Percentiles rank a stretch among this genome's conserved stretches.
Evolutionary conservation across 441 rosid genomes (phyloP).

Genomic region (Breynia disticha): DNA sequence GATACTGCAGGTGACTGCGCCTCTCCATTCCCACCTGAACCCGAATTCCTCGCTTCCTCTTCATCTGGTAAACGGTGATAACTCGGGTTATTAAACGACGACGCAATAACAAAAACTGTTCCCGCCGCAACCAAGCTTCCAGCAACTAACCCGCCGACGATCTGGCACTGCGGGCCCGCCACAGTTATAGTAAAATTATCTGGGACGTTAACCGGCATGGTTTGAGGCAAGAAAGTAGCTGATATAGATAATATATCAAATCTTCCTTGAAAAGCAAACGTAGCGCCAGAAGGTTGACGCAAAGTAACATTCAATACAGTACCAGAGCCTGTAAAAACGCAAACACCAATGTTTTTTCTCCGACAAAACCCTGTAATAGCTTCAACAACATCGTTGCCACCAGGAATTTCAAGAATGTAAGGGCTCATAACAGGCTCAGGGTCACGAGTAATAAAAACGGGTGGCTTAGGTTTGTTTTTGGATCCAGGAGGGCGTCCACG

Average conservation of each 20-base stretch:
- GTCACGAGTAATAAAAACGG: conserved; percentile 38
- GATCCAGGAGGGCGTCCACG: conserved; percentile 90
- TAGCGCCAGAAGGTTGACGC: conserved; percentile 66
- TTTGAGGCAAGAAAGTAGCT: conserved; percentile 54
- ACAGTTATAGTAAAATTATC: conserved; percentile 54
- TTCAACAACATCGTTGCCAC: conserved; percentile 66
- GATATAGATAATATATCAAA: conserved; percentile 78
- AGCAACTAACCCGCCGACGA: conserved; percentile 69
- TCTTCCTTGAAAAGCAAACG: conserved; percentile 72
- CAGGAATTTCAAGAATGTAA: conserved; percentile 64
- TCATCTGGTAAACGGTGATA: conserved; percentile 42
- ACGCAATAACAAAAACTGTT: conserved; percentile 58
- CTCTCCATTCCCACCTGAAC: conserved; percentile 36
- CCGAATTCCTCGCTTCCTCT: conserved; percentile 34
- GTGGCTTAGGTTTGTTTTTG: conserved; percentile 68
- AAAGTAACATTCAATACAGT: conserved; percentile 68
- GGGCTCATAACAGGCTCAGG: conserved; percentile 70
- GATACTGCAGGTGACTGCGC: conserved; percentile 55
- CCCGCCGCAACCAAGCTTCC: conserved; percentile 60
- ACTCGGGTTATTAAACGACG: conserved; percentile 57
- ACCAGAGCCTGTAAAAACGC: conserved; percentile 68
- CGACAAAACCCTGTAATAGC: conserved; percentile 56
- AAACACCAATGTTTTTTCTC: conserved; percentile 46
- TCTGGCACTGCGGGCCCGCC: conserved; percentile 84
- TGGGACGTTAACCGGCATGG: conserved; percentile 37